Conservation (phyloP, 495 filamentous ascomycete species). For the Evernia prunastri region DNA sequence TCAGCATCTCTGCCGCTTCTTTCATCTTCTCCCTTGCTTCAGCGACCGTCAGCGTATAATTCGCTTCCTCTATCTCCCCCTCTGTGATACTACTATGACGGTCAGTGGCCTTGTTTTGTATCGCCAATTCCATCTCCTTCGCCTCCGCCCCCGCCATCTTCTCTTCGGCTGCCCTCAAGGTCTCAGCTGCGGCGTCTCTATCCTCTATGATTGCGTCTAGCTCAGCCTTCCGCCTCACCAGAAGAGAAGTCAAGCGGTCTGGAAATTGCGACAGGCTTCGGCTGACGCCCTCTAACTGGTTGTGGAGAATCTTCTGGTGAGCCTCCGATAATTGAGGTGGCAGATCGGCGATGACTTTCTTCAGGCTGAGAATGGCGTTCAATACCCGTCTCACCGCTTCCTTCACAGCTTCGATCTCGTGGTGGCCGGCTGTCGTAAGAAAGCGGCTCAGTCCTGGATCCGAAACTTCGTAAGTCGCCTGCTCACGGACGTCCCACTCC, state of each 20-base stretch:
- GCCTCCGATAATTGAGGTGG: neutral
- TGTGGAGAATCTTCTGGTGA: neutral
- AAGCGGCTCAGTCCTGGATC: neutral
- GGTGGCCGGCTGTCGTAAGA: neutral
- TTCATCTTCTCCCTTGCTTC: neutral
- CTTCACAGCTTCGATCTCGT: neutral
- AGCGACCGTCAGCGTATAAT: no score
- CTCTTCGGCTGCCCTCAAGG: neutral
- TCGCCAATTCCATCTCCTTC: neutral
- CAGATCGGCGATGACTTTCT: neutral
- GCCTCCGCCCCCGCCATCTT: neutral
- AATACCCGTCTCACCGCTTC: neutral
- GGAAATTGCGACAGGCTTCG: neutral
- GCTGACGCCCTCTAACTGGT: neutral
- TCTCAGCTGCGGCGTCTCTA: neutral
- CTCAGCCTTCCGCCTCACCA: neutral
- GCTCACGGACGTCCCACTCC: neutral
- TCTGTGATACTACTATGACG: no score
- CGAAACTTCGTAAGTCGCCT: neutral
- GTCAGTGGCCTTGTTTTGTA: neutral
- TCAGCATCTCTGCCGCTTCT: neutral
- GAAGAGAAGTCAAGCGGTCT: neutral
- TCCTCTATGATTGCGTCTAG: neutral
- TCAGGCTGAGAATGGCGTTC: neutral
- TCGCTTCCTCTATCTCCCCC: no score